Evolutionary conservation across 257 asterid genomes (phyloP), one percentile per base, ranked within the genome.

Genomic region (Schizonepeta tenuifolia): DNA sequence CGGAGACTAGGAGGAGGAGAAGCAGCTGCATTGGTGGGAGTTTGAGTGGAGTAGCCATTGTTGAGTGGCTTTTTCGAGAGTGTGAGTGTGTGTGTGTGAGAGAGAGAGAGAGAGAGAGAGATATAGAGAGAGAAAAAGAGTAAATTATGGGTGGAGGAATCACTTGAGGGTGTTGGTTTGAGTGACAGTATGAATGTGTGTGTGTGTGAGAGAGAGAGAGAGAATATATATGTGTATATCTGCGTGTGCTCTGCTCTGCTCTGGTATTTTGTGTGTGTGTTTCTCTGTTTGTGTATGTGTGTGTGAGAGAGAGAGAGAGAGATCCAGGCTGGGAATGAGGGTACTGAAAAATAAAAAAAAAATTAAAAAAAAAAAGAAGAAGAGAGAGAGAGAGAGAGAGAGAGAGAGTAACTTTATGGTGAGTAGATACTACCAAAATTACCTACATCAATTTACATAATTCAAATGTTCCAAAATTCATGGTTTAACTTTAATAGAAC

Each of bases 251-350:
- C 57, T 65, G 24, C 54, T 47, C 18, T 47, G 70, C 70, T 65
- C 55, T 65, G 40, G 70, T 64, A 65, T 67, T 0, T 50, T 44
- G 3, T 77, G 36, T 64, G 55, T 61, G 38, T 10, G 12, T 51
- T 7, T 50, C 3, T 50, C 24, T 51, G 6, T 40, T 1, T 38
- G 24, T 59, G 44, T 31, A 35, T 40, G 60, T 8, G 59, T 65
- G 60, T 15, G 46, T 41, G 31, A 1, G 33, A 9, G 36, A 7
- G 55, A 1, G 74, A 18, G 69, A 13, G 67, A 15, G 61, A 67
- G 75, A 74, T 70, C 28, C 88, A 73, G 84, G 75, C 85, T 78
- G 82, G 65, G 72, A 72, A 36, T 35, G 56, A 66, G 63, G 59
- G 7, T 40, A 56, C 36, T 55, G 33, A 33, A 8, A 33, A 8